phyloP scores from a whole-genome alignment of 805 yeast genomes.

The Sungouiella thailandica region DNA sequence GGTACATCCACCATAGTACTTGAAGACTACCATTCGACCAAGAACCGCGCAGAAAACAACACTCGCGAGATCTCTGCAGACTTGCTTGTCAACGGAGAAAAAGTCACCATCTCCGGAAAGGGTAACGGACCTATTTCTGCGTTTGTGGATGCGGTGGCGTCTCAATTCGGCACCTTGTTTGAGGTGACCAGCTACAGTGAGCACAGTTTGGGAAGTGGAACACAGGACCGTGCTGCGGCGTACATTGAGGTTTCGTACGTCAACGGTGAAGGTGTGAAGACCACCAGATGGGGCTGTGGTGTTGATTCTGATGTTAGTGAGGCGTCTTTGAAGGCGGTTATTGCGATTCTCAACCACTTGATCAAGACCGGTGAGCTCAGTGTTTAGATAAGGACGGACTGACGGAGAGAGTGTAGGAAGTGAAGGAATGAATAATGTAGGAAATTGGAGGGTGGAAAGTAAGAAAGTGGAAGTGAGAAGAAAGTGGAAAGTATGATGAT shows the following conservation, averaged over 20 bases:
- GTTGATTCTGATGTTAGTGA: constrained; percentile 39
- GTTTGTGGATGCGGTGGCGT: constrained; percentile 58
- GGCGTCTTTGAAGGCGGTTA: constrained; percentile 32
- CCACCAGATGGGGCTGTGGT: constrained; percentile 40
- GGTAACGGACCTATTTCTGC: constrained; percentile 83
- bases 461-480: no score
- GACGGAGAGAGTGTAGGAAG: no score
- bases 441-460: no score
- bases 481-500: no score
- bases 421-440: no score
- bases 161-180: constrained; percentile 45
- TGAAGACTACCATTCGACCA: constrained; percentile 21
- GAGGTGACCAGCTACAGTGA: constrained; percentile 67
- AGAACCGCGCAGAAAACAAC: constrained; percentile 14
- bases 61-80: constrained; percentile 20
- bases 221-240: constrained; percentile 70
- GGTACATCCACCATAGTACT: constrained; percentile 14
- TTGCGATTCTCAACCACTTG: constrained; percentile 20
- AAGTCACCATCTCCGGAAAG: constrained; percentile 43
- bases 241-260: constrained; percentile 50
- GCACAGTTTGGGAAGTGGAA: constrained; percentile 69
- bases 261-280: constrained; percentile 30
- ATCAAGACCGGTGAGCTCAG: constrained; percentile 25
- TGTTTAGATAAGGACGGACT: constrained; percentile 13
- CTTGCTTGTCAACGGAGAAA: constrained; percentile 15